Evolutionary conservation across 2,329 filamentous ascomycete species (phyloP), one percentile per base, ranked within the genome.

Genomic region (Trichophyton benhamiae): DNA sequence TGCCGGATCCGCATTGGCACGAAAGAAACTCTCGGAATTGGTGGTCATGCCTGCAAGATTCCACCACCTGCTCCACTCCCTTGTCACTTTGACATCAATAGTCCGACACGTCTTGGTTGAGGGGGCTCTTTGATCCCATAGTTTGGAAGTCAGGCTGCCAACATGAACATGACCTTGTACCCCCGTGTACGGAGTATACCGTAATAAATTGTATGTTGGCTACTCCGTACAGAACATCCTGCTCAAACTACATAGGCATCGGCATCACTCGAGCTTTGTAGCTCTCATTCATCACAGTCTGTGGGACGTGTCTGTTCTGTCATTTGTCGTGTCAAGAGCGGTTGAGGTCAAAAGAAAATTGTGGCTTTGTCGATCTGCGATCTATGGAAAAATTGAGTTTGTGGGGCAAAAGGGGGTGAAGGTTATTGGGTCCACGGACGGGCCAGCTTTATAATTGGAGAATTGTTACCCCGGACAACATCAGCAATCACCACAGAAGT

Each of bases 361-460:
- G 49, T 53, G 49, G 49, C 49, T 53, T 44, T 53, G 49, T 30
- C 27, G 49, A 53, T 53, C 49, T 27, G 20, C 25, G 27, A 53
- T 53, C 49, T 53, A 53, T 53, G 22, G 49, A 53, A 53, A 17
- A 53, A 53, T 30, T 53, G 49, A 53, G 49, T 53, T 53, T 53
- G 49, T 25, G 49, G 49, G 49, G 25, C 49, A 53, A 53, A 53
- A 53, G 22, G 49, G 49, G 49, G 22, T 13, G 7, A 30, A 53
- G 6, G 22, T 13, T 25, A 53, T 30, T 25, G 22, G 27, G 7
- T 33, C 49, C 49, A 53, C 13, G 17, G 44, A 22, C 44, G 44
- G 20, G 8, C 20, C 44, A 22, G 20, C 41, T 44, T 44, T 44
- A 5, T n/a, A n/a, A n/a, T n/a, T 7, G 4, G 41, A 44, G 41